Conservation (phyloP, 2,329 filamentous ascomycete species). For the Dendryphion nanum region DNA sequence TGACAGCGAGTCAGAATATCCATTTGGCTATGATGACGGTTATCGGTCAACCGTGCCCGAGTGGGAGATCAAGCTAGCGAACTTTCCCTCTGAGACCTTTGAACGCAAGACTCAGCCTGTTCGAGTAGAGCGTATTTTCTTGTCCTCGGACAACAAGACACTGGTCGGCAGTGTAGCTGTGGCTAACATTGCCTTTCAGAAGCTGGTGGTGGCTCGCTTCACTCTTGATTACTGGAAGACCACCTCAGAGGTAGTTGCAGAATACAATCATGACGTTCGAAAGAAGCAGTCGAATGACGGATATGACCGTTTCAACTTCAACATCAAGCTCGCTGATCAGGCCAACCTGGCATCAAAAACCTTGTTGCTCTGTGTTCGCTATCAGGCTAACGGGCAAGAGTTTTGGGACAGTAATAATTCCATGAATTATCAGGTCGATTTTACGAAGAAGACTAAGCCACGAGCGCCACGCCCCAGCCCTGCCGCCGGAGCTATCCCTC, state of each 20-base stretch:
- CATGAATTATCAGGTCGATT: slow-evolving; percentile 92
- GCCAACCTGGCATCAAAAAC: slow-evolving; percentile 92
- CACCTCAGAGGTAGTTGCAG: slow-evolving; percentile 88
- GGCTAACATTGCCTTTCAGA: slow-evolving; percentile 86
- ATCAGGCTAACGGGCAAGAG: slow-evolving; percentile 78
- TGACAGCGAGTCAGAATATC: slow-evolving; percentile 85
- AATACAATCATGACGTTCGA: slow-evolving; percentile 77
- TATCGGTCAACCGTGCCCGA: slow-evolving; percentile 56
- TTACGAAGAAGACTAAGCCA: slow-evolving; percentile 72
- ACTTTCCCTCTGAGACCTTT: slow-evolving; percentile 70
- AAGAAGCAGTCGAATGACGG: slow-evolving; percentile 64
- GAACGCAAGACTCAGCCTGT: slow-evolving; percentile 66
- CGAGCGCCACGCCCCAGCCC: slow-evolving; percentile 40
- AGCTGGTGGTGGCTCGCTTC: slow-evolving; percentile 86
- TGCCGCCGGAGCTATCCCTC: slow-evolving; percentile 43
- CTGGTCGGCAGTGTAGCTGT: slow-evolving; percentile 82
- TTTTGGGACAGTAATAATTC: slow-evolving; percentile 92
- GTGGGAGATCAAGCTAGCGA: slow-evolving; percentile 83
- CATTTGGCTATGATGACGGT: slow-evolving; percentile 63
- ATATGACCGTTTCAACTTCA: slow-evolving; percentile 89
- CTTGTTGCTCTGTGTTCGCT: slow-evolving; percentile 86
- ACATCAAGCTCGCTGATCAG: slow-evolving; percentile 87
- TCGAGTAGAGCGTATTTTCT: slow-evolving; percentile 80
- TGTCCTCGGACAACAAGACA: slow-evolving; percentile 84
- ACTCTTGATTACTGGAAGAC: slow-evolving; percentile 99